Conservation (phyloP, 176 grass and related monocot genomes). For the Microstegium vimineum region DNA sequence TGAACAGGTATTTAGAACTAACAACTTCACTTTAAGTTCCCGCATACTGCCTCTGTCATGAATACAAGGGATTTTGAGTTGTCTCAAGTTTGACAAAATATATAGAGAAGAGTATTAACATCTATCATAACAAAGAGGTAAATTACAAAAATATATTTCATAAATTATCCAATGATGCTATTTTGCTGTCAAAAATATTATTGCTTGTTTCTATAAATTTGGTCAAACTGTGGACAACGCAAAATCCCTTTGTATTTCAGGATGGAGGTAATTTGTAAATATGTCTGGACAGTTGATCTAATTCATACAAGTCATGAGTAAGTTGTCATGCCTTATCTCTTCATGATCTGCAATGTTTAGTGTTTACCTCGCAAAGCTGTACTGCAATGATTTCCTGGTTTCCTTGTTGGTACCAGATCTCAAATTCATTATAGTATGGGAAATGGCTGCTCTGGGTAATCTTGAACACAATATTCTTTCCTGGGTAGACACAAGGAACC, state of each 20-base stretch:
- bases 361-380: constrained; percentile 53
- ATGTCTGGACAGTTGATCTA: background rate
- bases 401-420: constrained; percentile 67
- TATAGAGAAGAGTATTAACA: background rate
- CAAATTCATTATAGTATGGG: constrained; percentile 58
- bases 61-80: background rate
- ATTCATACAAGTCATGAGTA: background rate
- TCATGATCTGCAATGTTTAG: background rate
- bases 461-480: too few species aligned
- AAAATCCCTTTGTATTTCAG: background rate
- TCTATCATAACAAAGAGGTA: background rate
- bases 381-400: background rate
- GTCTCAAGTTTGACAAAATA: background rate
- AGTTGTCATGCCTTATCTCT: background rate
- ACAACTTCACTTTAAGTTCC: background rate
- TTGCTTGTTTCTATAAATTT: background rate
- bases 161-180: background rate
- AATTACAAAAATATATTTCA: background rate
- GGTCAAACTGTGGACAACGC: background rate
- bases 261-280: background rate
- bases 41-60: background rate
- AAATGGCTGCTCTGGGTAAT: constrained; percentile 55
- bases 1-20: constrained; percentile 25
- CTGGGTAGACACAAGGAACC: constrained; percentile 58
- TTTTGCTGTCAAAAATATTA: background rate